Evolutionary conservation across 2,329 filamentous ascomycete genomes (phyloP), one percentile per base, ranked within the genome.

Genomic region (Bertia moriformis): DNA sequence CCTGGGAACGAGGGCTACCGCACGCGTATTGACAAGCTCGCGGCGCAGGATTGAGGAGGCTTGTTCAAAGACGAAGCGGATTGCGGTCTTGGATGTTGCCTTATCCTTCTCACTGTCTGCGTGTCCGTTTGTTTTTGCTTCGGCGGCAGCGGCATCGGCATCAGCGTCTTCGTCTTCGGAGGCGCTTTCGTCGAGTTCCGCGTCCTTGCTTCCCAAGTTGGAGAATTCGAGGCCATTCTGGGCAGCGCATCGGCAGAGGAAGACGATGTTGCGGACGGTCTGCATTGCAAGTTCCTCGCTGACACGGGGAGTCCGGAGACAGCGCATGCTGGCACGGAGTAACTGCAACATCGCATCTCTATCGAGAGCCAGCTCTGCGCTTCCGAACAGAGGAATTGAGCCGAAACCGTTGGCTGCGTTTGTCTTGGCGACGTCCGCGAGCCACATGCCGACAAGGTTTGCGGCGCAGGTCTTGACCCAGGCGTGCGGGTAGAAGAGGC

Each of bases 401-500:
- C 52, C 50, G 4, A 65, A 58, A 7, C 66, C 66, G 48, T 73
- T 75, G 3, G 61, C 60, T 43, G 67, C 67, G 35, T 35, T 10
- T 14, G 32, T 35, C 32, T 18, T 35, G 15, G 73, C 76, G 38
- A 81, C 59, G 48, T 83, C 73, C 1, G 71, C 67, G 50, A 83
- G 73, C 55, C 71, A 77, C 2, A 63, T 60, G 10, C 72, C 71
- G 14, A 75, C 55, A 20, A 84, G 61, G 43, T 68, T 71, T 0
- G 76, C 67, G 29, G 77, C 68, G 22, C 72, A 71, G 18, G 74
- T 64, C 52, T 81, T 80, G 37, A 83, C 67, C 69, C 75, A 78
- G 3, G 66, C 57, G 49, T 82, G 73, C 2, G 72, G 70, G 45
- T 71, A 77, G 19, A 67, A 69, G 2, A 81, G 60, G 40, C 69